These are phyloP conservation scores for Rhododendron molle DNA, from an alignment of 148 eudicot species.

Conservation along the genomic window DNA sequence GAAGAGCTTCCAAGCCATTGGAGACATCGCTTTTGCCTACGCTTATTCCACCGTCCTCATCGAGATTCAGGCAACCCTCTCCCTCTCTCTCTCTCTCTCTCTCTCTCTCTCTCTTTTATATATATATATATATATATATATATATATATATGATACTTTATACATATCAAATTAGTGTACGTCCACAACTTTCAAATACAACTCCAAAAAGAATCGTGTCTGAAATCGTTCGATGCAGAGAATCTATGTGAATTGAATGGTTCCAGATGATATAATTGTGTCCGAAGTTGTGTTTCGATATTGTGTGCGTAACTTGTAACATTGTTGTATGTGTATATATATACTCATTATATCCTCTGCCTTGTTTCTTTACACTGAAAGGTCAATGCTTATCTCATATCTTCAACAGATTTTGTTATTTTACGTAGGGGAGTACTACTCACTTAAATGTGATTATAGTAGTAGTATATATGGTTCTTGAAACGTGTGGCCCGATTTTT, in stretches of 20 bases:
- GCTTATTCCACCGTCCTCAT: slow-evolving; percentile 76
- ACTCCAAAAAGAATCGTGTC: too few species aligned
- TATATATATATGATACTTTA: too few species aligned
- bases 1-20: slow-evolving; percentile 80
- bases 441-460: not conserved
- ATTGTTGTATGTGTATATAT: too few species aligned
- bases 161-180: too few species aligned
- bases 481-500: not conserved
- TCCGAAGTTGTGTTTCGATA: too few species aligned
- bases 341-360: not conserved
- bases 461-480: not conserved
- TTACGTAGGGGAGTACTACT: not conserved
- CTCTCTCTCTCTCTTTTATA: not conserved
- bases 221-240: too few species aligned
- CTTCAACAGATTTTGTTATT: not conserved
- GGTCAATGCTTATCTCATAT: not conserved
- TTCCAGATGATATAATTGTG: too few species aligned
- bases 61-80: slow-evolving; percentile 63
- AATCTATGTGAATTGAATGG: too few species aligned
- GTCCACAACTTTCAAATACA: too few species aligned
- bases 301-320: too few species aligned
- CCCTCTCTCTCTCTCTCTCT: not conserved
- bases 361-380: not conserved
- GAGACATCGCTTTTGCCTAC: slow-evolving; percentile 90
- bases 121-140: not conserved